Percentiles rank a stretch among this genome's conserved stretches.
phyloP scores from a whole-genome alignment of 2,329 filamentous ascomycete genomes.

The Pseudogymnoascus verrucosus region DNA sequence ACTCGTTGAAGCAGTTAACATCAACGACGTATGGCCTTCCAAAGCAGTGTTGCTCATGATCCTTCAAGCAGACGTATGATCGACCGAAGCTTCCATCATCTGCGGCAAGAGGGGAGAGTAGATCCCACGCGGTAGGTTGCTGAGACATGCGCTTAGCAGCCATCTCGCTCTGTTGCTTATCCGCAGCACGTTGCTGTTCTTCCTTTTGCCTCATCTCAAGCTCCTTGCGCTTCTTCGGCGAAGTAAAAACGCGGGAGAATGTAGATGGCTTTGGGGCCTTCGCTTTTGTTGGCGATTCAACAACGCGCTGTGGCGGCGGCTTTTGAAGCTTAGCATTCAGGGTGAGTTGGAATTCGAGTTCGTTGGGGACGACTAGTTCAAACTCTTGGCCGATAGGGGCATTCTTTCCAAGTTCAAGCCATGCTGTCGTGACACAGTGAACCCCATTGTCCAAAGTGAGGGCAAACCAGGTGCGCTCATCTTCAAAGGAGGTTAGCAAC shows the following conservation, averaged over 20 bases:
- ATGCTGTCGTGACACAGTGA: slow-evolving; percentile 94
- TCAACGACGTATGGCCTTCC: slow-evolving; percentile 83
- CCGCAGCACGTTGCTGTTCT: slow-evolving; percentile 65
- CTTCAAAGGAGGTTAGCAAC: slow-evolving; percentile 37
- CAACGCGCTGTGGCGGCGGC: slow-evolving; percentile 52
- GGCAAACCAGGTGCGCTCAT: slow-evolving; percentile 88
- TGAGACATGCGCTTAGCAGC: slow-evolving; percentile 53
- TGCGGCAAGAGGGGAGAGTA: slow-evolving; percentile 77
- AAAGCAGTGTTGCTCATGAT: slow-evolving; percentile 82
- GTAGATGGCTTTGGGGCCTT: slow-evolving; percentile 62
- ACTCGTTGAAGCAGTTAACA: slow-evolving; percentile 95
- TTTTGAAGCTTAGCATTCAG: slow-evolving; percentile 91
- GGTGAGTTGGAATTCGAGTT: slow-evolving; percentile 97
- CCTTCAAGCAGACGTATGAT: slow-evolving; percentile 87
- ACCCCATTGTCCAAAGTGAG: slow-evolving; percentile 96
- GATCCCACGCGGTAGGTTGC: slow-evolving; percentile 72
- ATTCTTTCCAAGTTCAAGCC: slow-evolving; percentile 84
- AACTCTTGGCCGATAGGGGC: slow-evolving; percentile 97
- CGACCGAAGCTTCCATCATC: slow-evolving; percentile 91
- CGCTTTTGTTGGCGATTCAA: slow-evolving; percentile 54
- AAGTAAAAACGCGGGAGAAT: slow-evolving; percentile 87
- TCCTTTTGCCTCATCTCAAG: slow-evolving; percentile 77
- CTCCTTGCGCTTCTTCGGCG: slow-evolving; percentile 94
- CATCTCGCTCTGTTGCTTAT: slow-evolving; percentile 54
- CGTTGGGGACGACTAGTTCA: slow-evolving; percentile 91